Evolutionary conservation across 139 green algal genomes (phyloP), one percentile per base, ranked within the genome.

Genomic region (Nannochloris sp.): DNA sequence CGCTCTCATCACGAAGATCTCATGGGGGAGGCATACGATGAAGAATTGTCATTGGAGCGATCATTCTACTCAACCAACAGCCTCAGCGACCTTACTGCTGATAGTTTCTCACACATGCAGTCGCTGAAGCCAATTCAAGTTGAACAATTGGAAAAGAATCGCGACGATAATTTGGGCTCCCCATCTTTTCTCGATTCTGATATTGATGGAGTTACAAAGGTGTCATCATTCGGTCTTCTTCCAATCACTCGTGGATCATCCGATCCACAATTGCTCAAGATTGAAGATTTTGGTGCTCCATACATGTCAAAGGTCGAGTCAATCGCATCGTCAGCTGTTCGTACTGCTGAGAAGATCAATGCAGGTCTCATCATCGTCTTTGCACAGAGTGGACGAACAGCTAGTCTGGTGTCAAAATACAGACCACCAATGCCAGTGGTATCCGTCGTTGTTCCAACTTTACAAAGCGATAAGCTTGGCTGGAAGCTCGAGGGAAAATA

Each of bases 351-450:
- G 70, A 95, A 96, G 80, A 84, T 93, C 68, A 62, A 81, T 5
- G 89, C 89, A 1, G 75, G 75, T 3, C 63, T 95, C 44, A 91
- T 95, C 51, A 79, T 96, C 6, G 86, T 86, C 16, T 91, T 93
- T 76, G 85, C 84, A 10, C 73, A 85, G 26, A 87, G 81, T 9
- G 89, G 87, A 63, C 74, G 82, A 65, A 95, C 86, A 16, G 84
- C 84, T 0, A 71, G 71, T 55, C 74, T 93, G 60, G 68, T 96
- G 48, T 76, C 89, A 62, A 96, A 96, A 79, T 95, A 92, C 82
- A 79, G 86, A 49, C 84, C 86, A 1, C 61, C 71, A 30, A 84
- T 85, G 74, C 84, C 86, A 45, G 80, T 79, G 16, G 59, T 82
- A 56, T 68, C 79, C 12, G 75, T 85, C 20, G 76, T 85, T 13